These are phyloP conservation scores for Plasmodium blacklocki DNA, from an alignment of 169 alveolate genomes.

Conservation along the genomic window DNA sequence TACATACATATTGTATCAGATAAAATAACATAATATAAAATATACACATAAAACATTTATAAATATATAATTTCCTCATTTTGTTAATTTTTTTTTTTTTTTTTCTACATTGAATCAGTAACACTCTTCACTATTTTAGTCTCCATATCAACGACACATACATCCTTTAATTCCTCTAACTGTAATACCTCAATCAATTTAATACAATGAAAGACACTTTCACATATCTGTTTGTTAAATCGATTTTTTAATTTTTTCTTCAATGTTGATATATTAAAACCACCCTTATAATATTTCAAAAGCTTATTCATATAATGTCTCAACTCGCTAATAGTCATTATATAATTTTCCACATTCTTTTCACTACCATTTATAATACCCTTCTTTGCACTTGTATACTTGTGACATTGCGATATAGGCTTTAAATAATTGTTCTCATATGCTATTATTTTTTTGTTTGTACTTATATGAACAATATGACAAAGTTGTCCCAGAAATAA, in stretches of 20 bases:
- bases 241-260: slow-evolving; percentile 75
- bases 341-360: slow-evolving; percentile 37
- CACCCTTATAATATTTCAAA: slow-evolving; percentile 73
- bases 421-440: slow-evolving; percentile 78
- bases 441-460: slow-evolving; percentile 75
- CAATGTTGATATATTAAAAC: slow-evolving; percentile 78
- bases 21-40: background rate
- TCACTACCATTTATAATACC: slow-evolving; percentile 31
- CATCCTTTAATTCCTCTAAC: slow-evolving; percentile 60
- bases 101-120: background rate
- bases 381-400: slow-evolving; percentile 71
- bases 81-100: background rate
- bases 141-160: slow-evolving; percentile 74
- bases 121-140: slow-evolving; percentile 15
- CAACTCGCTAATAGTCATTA: slow-evolving; percentile 75
- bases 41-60: background rate
- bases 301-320: slow-evolving; percentile 46
- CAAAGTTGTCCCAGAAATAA: slow-evolving; percentile 85
- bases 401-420: slow-evolving; percentile 77
- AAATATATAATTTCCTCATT: background rate
- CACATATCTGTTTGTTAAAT: slow-evolving; percentile 76
- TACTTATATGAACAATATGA: slow-evolving; percentile 86
- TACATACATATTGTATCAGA: too few relatives aligned
- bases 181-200: slow-evolving; percentile 77
- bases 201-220: slow-evolving; percentile 81